phyloP scores from a whole-genome alignment of 208 protist species.

The Giardia duodenalis region DNA sequence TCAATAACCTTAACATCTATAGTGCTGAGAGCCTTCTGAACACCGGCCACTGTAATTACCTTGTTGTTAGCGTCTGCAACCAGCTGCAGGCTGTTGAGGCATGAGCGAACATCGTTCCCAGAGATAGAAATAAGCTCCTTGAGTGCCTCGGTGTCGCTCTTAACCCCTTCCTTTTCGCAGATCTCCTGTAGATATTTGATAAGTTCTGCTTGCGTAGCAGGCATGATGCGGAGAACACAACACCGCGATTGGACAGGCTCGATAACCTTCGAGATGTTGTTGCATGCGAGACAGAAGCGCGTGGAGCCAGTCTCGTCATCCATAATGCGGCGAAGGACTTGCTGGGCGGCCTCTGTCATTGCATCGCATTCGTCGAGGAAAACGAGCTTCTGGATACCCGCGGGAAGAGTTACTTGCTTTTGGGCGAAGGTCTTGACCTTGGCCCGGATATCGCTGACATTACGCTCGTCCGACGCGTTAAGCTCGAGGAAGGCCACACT shows the following conservation, averaged over 20 bases:
- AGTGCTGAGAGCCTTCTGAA: not conserved
- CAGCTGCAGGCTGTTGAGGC: conserved; percentile 89
- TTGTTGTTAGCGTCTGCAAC: conserved; percentile 75
- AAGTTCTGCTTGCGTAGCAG: conserved; percentile 48
- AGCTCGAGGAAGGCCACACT: conserved; percentile 34
- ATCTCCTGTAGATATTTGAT: conserved; percentile 38
- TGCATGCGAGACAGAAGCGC: conserved; percentile 96
- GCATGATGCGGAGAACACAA: conserved; percentile 62
- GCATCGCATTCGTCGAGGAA: conserved; percentile 62
- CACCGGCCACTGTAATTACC: conserved; percentile 46
- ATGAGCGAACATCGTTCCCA: conserved; percentile 55
- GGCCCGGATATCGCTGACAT: conserved; percentile 30
- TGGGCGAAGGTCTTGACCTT: conserved; percentile 34
- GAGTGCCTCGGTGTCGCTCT: conserved; percentile 72
- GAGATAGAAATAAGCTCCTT: conserved; percentile 88
- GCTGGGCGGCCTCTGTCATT: conserved; percentile 56
- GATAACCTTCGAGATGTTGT: conserved; percentile 92
- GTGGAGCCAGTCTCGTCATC: conserved; percentile 38
- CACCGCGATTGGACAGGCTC: conserved; percentile 90
- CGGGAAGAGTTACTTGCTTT: conserved; percentile 34
- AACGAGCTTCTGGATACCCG: conserved; percentile 52
- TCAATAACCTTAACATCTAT: not conserved
- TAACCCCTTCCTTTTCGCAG: conserved; percentile 64
- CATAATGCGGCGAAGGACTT: conserved; percentile 38
- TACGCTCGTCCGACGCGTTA: conserved; percentile 43